Conservation (phyloP, 768 basidiomycete genomes). For the Podaxis sp. region DNA sequence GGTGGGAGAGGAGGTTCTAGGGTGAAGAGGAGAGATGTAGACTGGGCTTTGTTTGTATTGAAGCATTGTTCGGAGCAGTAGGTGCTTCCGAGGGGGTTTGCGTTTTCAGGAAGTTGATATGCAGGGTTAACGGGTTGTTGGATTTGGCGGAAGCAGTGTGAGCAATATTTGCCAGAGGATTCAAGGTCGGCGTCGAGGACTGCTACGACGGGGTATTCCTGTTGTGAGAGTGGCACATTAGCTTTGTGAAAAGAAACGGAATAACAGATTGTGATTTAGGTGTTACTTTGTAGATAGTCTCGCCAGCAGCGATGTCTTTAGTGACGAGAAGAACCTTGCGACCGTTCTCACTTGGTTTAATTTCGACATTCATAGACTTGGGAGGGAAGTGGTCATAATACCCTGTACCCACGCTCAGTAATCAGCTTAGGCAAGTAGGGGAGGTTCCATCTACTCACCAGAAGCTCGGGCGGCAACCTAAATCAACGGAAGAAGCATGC, state of each 20-base stretch:
- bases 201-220: constrained; percentile 77
- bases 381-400: constrained; percentile 81
- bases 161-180: constrained; percentile 64
- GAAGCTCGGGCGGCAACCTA: constrained; percentile 67
- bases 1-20: constrained; percentile 59
- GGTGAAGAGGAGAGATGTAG: constrained; percentile 70
- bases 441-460: constrained; percentile 55
- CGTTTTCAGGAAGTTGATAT: constrained; percentile 28
- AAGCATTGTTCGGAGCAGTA: constrained; percentile 78
- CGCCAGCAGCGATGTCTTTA: constrained; percentile 68
- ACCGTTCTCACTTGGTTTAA: constrained; percentile 40
- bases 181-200: constrained; percentile 73
- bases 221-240: constrained; percentile 9
- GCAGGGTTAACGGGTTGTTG: constrained; percentile 35
- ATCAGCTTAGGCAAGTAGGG: constrained; percentile 13
- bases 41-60: constrained; percentile 51
- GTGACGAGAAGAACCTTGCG: constrained; percentile 59
- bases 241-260: constrained; percentile 1
- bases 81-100: constrained; percentile 53
- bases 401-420: constrained; percentile 39
- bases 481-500: constrained; percentile 17
- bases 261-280: background rate
- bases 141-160: constrained; percentile 67
- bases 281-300: constrained; percentile 72
- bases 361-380: constrained; percentile 64